These are phyloP conservation scores for Physcomitrellopsis africana DNA, from an alignment of 225 moss, liverwort and hornwort species.

Conservation along the genomic window DNA sequence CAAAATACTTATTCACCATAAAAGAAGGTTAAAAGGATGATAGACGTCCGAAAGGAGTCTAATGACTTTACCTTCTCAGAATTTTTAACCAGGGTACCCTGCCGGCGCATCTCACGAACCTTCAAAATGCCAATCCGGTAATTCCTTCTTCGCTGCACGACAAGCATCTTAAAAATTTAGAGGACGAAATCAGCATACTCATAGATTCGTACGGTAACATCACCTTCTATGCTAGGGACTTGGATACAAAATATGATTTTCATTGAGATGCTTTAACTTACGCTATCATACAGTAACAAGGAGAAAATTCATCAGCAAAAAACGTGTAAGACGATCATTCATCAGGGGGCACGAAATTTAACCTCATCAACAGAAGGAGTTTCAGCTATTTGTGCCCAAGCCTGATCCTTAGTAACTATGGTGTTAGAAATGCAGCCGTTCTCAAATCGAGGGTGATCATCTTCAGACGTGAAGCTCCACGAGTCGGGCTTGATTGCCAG, in stretches of 20 bases:
- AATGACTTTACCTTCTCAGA: conserved; percentile 32
- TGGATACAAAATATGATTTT: not conserved
- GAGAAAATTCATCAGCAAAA: not conserved
- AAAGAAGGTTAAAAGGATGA: conserved; percentile 21
- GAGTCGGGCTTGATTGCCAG: conserved; percentile 38
- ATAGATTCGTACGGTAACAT: conserved; percentile 10
- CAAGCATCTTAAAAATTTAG: conserved; percentile 12
- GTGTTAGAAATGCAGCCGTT: conserved; percentile 30
- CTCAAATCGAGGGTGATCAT: conserved; percentile 41
- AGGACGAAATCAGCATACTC: conserved; percentile 1
- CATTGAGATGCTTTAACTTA: not conserved
- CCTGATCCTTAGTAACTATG: conserved; percentile 37
- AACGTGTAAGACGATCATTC: too few species aligned
- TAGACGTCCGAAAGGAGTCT: conserved; percentile 26
- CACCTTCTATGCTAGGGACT: not conserved
- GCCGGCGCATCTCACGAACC: conserved; percentile 43
- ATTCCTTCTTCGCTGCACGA: conserved; percentile 38
- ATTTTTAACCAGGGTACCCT: conserved; percentile 26
- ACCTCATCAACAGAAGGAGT: conserved; percentile 45
- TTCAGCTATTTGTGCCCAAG: conserved; percentile 32
- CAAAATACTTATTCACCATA: not conserved
- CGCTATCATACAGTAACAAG: conserved; percentile 4
- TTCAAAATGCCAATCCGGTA: conserved; percentile 42
- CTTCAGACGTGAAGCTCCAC: conserved; percentile 47
- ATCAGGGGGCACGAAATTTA: not conserved